Conservation (phyloP, 192 early-diverging fungal genomes). For the Coemansia sp. region DNA sequence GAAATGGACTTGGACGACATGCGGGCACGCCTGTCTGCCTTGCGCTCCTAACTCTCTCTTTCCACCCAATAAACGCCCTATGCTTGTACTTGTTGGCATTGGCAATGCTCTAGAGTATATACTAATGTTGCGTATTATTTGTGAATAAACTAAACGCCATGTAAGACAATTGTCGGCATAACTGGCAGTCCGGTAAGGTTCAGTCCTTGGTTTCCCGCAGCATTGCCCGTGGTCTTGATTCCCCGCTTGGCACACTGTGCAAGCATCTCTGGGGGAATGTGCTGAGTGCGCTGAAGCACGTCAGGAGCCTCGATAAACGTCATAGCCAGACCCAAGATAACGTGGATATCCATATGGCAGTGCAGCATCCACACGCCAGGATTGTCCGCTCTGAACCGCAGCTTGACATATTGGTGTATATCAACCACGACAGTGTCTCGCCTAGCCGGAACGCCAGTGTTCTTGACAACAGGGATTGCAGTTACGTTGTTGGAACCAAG, state of each 20-base stretch:
- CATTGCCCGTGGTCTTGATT: conserved; percentile 66
- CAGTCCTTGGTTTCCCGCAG: conserved; percentile 67
- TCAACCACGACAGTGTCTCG: conserved; percentile 69
- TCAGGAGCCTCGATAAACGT: conserved; percentile 73
- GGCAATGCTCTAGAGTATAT: not conserved
- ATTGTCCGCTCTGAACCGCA: conserved; percentile 78
- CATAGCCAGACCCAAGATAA: conserved; percentile 71
- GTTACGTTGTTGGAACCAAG: conserved; percentile 16
- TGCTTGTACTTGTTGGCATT: not conserved
- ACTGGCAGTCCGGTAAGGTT: conserved; percentile 62
- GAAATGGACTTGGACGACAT: conserved; percentile 83
- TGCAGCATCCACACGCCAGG: conserved; percentile 85
- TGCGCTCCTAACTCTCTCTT: conserved; percentile 58
- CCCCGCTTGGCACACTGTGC: conserved; percentile 63
- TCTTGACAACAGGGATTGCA: conserved; percentile 18
- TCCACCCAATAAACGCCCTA: not conserved
- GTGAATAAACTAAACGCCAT: not conserved
- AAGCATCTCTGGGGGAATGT: conserved; percentile 55
- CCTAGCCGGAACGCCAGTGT: conserved; percentile 26
- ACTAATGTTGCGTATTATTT: too few relatives aligned
- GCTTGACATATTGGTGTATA: conserved; percentile 57
- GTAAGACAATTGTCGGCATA: conserved; percentile 26
- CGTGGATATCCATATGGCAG: conserved; percentile 65
- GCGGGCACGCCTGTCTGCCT: conserved; percentile 83
- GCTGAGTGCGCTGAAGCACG: conserved; percentile 53